Evolutionary conservation across 768 basidiomycete species (phyloP).

Genomic region (Mycena belliarum): DNA sequence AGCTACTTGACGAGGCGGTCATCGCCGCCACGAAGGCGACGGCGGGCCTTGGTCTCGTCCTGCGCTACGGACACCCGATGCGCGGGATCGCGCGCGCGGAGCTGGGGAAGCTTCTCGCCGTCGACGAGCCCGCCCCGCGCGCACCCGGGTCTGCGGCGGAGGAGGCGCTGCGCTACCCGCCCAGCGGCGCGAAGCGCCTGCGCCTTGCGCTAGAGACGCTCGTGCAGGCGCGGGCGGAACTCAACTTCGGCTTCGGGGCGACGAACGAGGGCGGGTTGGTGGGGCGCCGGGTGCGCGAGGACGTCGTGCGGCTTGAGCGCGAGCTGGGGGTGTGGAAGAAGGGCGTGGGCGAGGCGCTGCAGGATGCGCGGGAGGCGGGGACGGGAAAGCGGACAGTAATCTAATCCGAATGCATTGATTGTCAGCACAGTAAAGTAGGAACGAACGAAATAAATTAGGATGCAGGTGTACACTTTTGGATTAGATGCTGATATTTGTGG

Average conservation of each 20-base stretch:
- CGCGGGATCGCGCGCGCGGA: conserved; percentile 76
- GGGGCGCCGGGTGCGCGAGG: conserved; percentile 61
- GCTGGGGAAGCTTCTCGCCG: conserved; percentile 76
- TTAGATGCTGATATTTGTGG: background rate
- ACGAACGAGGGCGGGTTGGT: conserved; percentile 71
- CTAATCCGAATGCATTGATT: background rate
- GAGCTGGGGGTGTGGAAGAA: conserved; percentile 73
- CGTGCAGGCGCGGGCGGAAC: conserved; percentile 57
- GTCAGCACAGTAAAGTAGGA: background rate
- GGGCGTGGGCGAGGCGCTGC: conserved; percentile 57
- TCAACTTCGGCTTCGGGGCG: conserved; percentile 72
- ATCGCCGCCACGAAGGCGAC: conserved; percentile 54
- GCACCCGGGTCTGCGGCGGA: conserved; percentile 19
- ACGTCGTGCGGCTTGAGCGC: conserved; percentile 62
- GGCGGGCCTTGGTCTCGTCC: conserved; percentile 53
- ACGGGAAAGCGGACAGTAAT: background rate
- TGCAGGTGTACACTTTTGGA: conserved; percentile 8
- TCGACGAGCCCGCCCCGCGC: conserved; percentile 66
- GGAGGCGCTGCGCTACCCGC: conserved; percentile 50
- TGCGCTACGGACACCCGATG: conserved; percentile 72
- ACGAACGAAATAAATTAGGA: conserved; percentile 10
- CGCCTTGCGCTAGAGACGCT: conserved; percentile 67
- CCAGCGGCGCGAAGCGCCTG: conserved; percentile 64
- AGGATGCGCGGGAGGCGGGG: conserved; percentile 35
- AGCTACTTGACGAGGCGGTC: conserved; percentile 60